Percentiles rank a stretch among this genome's conserved stretches.
Evolutionary conservation across 495 filamentous ascomycete genomes (phyloP).

Genomic region (Aspergillus nanangensis): DNA sequence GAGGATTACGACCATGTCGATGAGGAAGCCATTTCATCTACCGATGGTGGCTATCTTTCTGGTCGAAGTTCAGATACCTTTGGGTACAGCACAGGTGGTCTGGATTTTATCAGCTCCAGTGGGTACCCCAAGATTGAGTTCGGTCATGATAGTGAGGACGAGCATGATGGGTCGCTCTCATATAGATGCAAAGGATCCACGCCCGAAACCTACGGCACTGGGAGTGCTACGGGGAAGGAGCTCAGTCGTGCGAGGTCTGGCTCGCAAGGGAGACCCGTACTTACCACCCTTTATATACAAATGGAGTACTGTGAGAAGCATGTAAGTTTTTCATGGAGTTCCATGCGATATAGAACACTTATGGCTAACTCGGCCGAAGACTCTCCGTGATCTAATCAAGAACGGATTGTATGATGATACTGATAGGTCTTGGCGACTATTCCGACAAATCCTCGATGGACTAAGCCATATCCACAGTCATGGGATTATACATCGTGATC

Average conservation of each 20-base stretch:
- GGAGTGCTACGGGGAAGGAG: constrained; percentile 21
- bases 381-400: constrained; percentile 84
- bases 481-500: constrained; percentile 91
- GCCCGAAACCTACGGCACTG: constrained; percentile 21
- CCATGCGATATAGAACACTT: too few species aligned
- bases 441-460: constrained; percentile 89
- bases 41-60: constrained; percentile 43
- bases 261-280: constrained; percentile 37
- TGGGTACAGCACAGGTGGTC: constrained; percentile 67
- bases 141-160: constrained; percentile 64
- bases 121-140: constrained; percentile 79
- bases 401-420: constrained; percentile 65
- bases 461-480: constrained; percentile 84
- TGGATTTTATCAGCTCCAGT: constrained; percentile 91
- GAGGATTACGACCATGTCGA: constrained; percentile 56
- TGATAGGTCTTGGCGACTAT: constrained; percentile 82
- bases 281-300: constrained; percentile 71
- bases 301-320: constrained; percentile 98
- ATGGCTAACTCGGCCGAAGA: constrained; percentile 47
- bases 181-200: constrained; percentile 18
- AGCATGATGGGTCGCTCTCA: constrained; percentile 38
- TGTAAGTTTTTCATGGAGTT: constrained; percentile 39
- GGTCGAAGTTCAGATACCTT: constrained; percentile 55
- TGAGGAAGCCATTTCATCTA: constrained; percentile 54
- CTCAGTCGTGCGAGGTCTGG: constrained; percentile 32